Base-by-base conservation (phyloP, 148 eudicot genomes). In the Rhododendron williamsianum region DNA sequence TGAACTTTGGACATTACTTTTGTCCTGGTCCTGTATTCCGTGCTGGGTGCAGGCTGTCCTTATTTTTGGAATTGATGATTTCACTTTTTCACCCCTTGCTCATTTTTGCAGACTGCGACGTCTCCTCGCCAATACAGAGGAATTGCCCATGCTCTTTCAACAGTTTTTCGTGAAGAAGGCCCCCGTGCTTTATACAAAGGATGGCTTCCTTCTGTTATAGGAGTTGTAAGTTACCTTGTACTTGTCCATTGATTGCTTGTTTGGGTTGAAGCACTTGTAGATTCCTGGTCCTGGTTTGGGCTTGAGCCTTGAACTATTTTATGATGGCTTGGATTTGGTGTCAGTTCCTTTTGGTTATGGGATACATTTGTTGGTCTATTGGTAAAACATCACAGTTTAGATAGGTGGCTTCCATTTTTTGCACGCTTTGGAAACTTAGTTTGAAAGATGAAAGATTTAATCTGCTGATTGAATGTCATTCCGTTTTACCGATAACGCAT, bases 181-280 rank as follows among this genome's bases (percentile, higher is more conserved):
- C 90, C 94, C 18, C 93, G 98, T 25, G 98, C 98, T 52, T 81
- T 94, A 81, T 94, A 96, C 90, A 96, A 91, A 84, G 98, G 98
- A 51, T 96, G 98, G 96, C 96, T 96, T 82, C 98, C 98, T 89
- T 96, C 98, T 67, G 98, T 96, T 56, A 96, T 96, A n/a, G 98
- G 98, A 84, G 96, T 96, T 91, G 98, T 96, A 91, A 92, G 96
- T 91, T 43, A 41, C 74, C 43, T 27, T 56, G 35, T 52, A 54
- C 19, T 23, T 8, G 27, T 72, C 13, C 25, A 76, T 56, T 84
- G 36, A n/a, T 76, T 84, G 71, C 43, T 83, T 76, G 36, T 52
- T 74, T 74, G 33, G 76, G 18, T 48, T 46, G 71, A 82, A 25
- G 38, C 48, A 23, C 45, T 15, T 72, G 80, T 9, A 48, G 80